These are phyloP conservation scores for Scutellaria baicalensis DNA, from an alignment of 257 asterid species.

Conservation along the genomic window DNA sequence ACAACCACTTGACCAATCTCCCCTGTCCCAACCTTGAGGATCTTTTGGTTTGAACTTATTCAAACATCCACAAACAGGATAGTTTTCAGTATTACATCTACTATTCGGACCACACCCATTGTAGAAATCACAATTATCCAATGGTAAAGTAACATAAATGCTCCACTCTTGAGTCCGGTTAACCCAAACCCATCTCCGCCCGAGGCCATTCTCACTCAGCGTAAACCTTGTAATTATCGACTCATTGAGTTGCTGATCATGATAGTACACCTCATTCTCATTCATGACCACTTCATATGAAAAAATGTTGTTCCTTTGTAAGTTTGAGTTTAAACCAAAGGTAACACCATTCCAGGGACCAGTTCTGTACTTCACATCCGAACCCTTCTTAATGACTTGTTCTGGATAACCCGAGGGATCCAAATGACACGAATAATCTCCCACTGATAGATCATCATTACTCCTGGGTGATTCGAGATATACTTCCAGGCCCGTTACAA, in stretches of 20 bases:
- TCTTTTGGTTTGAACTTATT: neutral
- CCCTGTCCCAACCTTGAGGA: neutral
- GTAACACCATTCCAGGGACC: slow-evolving; percentile 43
- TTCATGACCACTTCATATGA: neutral
- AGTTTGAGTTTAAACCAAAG: slow-evolving; percentile 18
- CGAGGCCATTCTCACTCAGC: slow-evolving; percentile 5
- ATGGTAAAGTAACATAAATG: slow-evolving; percentile 5
- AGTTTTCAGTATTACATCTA: neutral
- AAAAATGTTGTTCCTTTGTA: neutral
- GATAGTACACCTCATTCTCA: slow-evolving; percentile 12
- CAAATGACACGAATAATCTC: slow-evolving; percentile 1
- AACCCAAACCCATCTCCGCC: slow-evolving; percentile 23
- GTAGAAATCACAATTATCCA: slow-evolving; percentile 27
- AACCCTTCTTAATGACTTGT: neutral
- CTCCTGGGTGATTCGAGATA: slow-evolving; percentile 31
- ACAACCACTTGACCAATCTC: slow-evolving; percentile 5
- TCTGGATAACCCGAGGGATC: slow-evolving; percentile 4
- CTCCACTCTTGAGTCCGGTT: slow-evolving; percentile 18
- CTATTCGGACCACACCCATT: slow-evolving; percentile 19
- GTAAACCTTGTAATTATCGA: slow-evolving; percentile 14
- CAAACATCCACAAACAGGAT: neutral
- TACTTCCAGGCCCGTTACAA: slow-evolving; percentile 17
- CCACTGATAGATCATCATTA: slow-evolving; percentile 29
- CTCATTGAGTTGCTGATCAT: slow-evolving; percentile 5
- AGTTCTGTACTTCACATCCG: neutral